Evolutionary conservation across 371 early-diverging fungal species (phyloP), one percentile per base, ranked within the genome.

Genomic region (Batkoa obscura): DNA sequence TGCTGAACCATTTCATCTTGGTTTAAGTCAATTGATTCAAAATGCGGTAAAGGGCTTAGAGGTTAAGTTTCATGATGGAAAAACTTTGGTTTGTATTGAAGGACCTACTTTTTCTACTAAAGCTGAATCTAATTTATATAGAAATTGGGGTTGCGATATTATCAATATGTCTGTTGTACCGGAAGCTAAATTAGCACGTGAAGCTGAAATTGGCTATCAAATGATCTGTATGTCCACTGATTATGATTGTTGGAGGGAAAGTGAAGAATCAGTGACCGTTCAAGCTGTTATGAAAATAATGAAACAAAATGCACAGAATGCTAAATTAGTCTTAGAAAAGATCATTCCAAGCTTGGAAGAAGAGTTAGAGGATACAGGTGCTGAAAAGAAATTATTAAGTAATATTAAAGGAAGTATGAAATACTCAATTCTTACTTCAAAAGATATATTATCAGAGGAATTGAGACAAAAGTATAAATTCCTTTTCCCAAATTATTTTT

Each of bases 221-320:
- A 86, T 94, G 84, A 76, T 97, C 13, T 95, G 95, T 75, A 97
- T 97, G 98, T 79, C 88, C n/a, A 97, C 98, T 43, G 98, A 97
- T 71, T 97, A 94, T 61, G 98, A 97, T 65, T 90, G 92, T 72
- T 97, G 98, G 98, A 80, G 85, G 64, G 83, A 74, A 52, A 73
- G 80, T 23, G 94, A 90, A 68, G 95, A 84, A 62, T 76, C 81
- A 4, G 97, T 97, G 39, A 84, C 84, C 12, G 92, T 94, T 12
- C 87, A 88, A 60, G 81, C 83, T 32, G 98, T 97, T 39, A 83
- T 97, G 73, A 75, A 75, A 43, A 92, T 84, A 67, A 77, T 95
- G 81, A 76, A 72, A 58, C 79, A 77, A 61, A 97, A 95, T 70
- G 73, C 81, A 1, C 72, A 59, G 58, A 91, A 86, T 59, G 95